phyloP scores from a whole-genome alignment of 1,284 basidiomycete genomes.

The Leccinum pachyderme region DNA sequence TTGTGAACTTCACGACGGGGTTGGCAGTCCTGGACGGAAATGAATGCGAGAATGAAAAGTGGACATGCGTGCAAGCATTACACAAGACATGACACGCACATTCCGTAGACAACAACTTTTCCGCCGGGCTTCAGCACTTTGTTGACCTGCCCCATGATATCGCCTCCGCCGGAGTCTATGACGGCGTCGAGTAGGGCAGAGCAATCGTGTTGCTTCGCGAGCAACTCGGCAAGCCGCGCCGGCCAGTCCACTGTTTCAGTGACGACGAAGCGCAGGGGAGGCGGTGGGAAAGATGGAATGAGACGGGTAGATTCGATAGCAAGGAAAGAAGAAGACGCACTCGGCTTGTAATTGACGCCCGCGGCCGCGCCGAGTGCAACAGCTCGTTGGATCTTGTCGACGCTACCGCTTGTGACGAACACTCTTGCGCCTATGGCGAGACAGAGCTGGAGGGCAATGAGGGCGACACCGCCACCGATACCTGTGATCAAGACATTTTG shows the following conservation, averaged over 20 bases:
- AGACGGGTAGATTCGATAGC: not conserved
- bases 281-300: not conserved
- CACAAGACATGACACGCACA: constrained; percentile 45
- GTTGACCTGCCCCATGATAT: constrained; percentile 61
- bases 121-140: constrained; percentile 70
- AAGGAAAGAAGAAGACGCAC: constrained; percentile 35
- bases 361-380: constrained; percentile 71
- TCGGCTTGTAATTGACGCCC: constrained; percentile 72
- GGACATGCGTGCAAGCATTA: not conserved
- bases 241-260: constrained; percentile 60
- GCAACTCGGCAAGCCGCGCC: constrained; percentile 46
- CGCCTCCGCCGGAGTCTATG: constrained; percentile 80
- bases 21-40: no score
- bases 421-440: constrained; percentile 76
- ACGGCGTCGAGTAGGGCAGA: constrained; percentile 59
- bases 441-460: constrained; percentile 75
- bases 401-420: constrained; percentile 77
- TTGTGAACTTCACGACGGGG: constrained; percentile 66
- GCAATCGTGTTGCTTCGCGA: constrained; percentile 38
- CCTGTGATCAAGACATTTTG: constrained; percentile 81
- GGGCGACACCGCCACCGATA: constrained; percentile 81
- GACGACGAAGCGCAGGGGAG: not conserved
- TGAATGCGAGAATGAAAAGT: not conserved
- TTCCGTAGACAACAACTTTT: constrained; percentile 73
- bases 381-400: constrained; percentile 71